These are phyloP conservation scores for Tetrahymena borealis DNA, from an alignment of 73 alveolate species.

Conservation along the genomic window DNA sequence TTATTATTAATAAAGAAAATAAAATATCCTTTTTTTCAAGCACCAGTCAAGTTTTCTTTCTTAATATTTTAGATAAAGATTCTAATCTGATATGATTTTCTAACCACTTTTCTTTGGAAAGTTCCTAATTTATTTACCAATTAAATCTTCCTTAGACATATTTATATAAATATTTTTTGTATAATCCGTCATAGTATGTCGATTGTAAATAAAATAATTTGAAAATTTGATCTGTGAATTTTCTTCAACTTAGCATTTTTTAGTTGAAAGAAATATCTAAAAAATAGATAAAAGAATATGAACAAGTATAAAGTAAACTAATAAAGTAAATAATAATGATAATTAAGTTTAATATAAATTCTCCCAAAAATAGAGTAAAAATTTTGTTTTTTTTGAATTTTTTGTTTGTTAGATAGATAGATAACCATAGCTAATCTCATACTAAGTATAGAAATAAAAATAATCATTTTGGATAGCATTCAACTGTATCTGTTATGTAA, in stretches of 20 bases:
- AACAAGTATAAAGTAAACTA: too few relatives aligned
- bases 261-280: too few relatives aligned
- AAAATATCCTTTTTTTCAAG: neutral
- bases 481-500: neutral
- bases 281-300: too few relatives aligned
- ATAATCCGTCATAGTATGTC: neutral
- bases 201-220: neutral
- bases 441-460: neutral
- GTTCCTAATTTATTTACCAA: neutral
- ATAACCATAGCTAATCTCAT: too few relatives aligned
- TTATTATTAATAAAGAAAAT: neutral
- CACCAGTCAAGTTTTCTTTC: neutral
- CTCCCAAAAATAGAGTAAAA: too few relatives aligned
- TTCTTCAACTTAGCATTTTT: neutral
- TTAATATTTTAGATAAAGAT: neutral
- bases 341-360: too few relatives aligned
- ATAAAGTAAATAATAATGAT: too few relatives aligned
- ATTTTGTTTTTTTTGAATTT: too few relatives aligned
- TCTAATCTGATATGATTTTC: neutral
- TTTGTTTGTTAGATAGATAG: too few relatives aligned
- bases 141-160: neutral
- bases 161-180: neutral
- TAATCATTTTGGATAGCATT: neutral
- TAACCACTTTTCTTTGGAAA: neutral
- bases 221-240: neutral